Evolutionary conservation across 1,284 basidiomycete species (phyloP), one percentile per base, ranked within the genome.

Genomic region (Cryptococcus jaspeensis): DNA sequence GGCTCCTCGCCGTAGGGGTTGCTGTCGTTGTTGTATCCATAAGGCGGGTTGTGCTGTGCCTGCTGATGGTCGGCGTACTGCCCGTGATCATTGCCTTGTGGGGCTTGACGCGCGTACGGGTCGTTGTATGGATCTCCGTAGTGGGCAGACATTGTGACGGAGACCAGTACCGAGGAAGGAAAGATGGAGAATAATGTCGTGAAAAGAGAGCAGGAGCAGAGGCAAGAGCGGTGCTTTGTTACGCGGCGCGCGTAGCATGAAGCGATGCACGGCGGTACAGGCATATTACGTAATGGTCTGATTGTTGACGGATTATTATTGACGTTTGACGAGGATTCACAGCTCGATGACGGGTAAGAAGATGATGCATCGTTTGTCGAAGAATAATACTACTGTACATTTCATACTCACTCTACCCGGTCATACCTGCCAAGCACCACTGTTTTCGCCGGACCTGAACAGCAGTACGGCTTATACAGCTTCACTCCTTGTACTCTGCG

Each of bases 1-100:
- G 58, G 61, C 18, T 55, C 60, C 22, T 61, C 59, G 35, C 52
- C 64, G 43, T 63, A 66, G 3, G 64, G 59, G 38, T 57, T 60
- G 9, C 37, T 38, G 16, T 51, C 52, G 32, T 52, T 32, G 28
- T 39, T 55, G 22, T 59, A 55, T 25, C 20, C 38, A 36, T 60
- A 60, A 13, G 40, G 41, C 35, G 51, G 38, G 22, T 52, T 37
- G 11, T 22, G 16, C 5, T 54, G 52, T 12, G 46, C 42, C 41
- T 52, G 47, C 9, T 48, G 43, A 25, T 36, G 43, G 13, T 52
- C 48, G 18, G 40, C 48, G 39, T 57, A 48, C 8, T 39, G 25
- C 23, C 35, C 18, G 35, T 46, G 38, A 15, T 44, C 15, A 18
- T 48, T 39, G 35, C 48, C 20, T 20, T 55, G 46, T 11, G 39